A percentile compares a stretch with the other conserved stretches of the same genome.
phyloP scores from a whole-genome alignment of 768 basidiomycete genomes.

The Lentinula guzmanii region DNA sequence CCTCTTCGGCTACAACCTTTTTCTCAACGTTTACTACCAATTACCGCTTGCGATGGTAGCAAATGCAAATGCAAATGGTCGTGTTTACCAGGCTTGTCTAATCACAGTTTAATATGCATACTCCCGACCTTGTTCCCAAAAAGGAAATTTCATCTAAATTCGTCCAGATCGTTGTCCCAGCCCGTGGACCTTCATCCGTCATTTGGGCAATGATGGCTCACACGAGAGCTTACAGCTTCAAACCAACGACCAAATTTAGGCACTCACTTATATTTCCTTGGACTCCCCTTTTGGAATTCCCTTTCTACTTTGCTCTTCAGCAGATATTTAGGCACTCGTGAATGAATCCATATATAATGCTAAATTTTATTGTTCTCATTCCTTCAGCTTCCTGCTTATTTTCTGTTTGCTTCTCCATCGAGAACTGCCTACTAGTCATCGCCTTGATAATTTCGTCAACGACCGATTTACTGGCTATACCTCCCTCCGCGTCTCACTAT shows the following conservation, averaged over 20 bases:
- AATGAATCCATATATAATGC: not conserved
- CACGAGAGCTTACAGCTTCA: not conserved
- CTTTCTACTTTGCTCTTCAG: constrained; percentile 2
- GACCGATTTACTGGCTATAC: not conserved
- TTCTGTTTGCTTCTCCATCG: not conserved
- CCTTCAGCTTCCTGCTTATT: not conserved
- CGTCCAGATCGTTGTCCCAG: not conserved
- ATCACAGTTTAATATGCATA: not conserved
- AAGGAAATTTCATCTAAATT: not conserved
- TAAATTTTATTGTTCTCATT: not conserved
- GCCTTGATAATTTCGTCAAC: not conserved
- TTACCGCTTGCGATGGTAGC: no score
- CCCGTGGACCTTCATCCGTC: not conserved
- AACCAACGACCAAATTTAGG: not conserved
- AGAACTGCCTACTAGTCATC: not conserved
- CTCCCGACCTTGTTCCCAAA: constrained; percentile 6
- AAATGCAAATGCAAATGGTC: no score
- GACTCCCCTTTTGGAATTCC: not conserved
- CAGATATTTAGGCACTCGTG: not conserved
- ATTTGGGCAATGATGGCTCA: not conserved
- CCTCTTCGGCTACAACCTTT: no score
- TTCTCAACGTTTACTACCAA: not conserved
- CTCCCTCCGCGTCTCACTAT: not conserved
- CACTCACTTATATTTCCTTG: not conserved
- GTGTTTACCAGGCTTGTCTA: no score